These are phyloP conservation scores for Allomyces arbusculus DNA, from an alignment of 192 early-diverging fungal genomes.

Conservation along the genomic window DNA sequence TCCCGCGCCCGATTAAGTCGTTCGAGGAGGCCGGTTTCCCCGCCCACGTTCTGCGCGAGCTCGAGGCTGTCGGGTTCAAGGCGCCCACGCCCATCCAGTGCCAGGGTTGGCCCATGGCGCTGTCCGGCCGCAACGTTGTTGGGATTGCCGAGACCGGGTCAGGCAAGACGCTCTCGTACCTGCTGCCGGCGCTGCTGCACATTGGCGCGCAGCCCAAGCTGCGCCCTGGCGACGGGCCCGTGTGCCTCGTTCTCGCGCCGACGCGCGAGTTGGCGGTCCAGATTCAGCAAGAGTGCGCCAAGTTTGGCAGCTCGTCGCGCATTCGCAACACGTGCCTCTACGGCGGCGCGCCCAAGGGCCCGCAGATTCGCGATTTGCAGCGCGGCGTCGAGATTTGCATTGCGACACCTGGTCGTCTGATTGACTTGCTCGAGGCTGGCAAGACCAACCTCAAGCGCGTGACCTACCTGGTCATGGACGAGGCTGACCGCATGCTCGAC, in stretches of 20 bases:
- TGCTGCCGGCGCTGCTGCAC: slow-evolving; percentile 73
- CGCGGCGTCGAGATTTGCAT: slow-evolving; percentile 57
- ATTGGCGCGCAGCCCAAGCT: slow-evolving; percentile 88
- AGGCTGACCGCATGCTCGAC: slow-evolving; percentile 96
- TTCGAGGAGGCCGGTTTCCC: slow-evolving; percentile 90
- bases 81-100: slow-evolving; percentile 84
- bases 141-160: slow-evolving; percentile 96
- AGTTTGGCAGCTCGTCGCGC: slow-evolving; percentile 40
- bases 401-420: slow-evolving; percentile 86
- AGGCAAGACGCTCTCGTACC: slow-evolving; percentile 87
- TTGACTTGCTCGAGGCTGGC: slow-evolving; percentile 76
- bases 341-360: slow-evolving; percentile 68
- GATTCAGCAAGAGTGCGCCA: slow-evolving; percentile 35
- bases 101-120: slow-evolving; percentile 85
- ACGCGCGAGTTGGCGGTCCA: slow-evolving; percentile 38
- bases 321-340: slow-evolving; percentile 62
- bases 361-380: slow-evolving; percentile 38
- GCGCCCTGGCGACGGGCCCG: slow-evolving; percentile 85
- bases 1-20: slow-evolving; percentile 72
- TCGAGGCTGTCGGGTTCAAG: slow-evolving; percentile 62
- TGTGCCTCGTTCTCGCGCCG: slow-evolving; percentile 66
- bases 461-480: slow-evolving; percentile 79
- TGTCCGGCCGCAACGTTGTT: slow-evolving; percentile 61
- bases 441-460: slow-evolving; percentile 57
- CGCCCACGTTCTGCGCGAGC: slow-evolving; percentile 69